phyloP scores from a whole-genome alignment of 2,329 filamentous ascomycete species.

The Triangularia setosa region DNA sequence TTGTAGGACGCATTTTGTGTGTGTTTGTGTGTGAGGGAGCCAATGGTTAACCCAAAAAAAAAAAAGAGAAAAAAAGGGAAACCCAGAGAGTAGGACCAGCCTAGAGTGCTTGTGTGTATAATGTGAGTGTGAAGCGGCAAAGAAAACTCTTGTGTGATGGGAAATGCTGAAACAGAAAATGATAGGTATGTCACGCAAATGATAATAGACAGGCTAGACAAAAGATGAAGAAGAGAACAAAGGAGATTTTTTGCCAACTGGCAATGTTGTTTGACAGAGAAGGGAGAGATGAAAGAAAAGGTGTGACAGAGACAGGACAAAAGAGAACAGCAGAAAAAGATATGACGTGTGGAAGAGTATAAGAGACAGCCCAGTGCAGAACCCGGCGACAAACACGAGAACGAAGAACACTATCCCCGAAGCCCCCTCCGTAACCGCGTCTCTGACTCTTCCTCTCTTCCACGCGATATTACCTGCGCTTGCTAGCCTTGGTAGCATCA shows the following conservation, averaged over 20 bases:
- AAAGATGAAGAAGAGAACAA: background rate
- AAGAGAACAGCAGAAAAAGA: conserved; percentile 11
- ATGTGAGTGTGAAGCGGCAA: background rate
- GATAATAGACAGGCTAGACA: background rate
- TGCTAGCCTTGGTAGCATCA: background rate
- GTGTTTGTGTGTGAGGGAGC: background rate
- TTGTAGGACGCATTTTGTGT: background rate
- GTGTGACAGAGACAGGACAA: background rate
- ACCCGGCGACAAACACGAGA: background rate
- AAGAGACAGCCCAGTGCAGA: background rate
- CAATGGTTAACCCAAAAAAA: background rate
- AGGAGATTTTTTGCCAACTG: conserved; percentile 24
- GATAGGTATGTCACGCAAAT: background rate
- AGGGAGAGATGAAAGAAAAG: conserved; percentile 14
- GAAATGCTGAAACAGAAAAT: background rate
- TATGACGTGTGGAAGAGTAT: conserved; percentile 10
- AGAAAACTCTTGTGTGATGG: background rate
- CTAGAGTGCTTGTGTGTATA: background rate
- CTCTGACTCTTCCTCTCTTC: too few relatives aligned
- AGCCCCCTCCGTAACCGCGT: background rate
- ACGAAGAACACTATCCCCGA: background rate
- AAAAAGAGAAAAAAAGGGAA: background rate
- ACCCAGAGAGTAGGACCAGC: background rate
- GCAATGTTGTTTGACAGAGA: conserved; percentile 23
- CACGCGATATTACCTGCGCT: background rate